Evolutionary conservation across 495 filamentous ascomycete species (phyloP).

Genomic region (Annulohypoxylon moriforme): DNA sequence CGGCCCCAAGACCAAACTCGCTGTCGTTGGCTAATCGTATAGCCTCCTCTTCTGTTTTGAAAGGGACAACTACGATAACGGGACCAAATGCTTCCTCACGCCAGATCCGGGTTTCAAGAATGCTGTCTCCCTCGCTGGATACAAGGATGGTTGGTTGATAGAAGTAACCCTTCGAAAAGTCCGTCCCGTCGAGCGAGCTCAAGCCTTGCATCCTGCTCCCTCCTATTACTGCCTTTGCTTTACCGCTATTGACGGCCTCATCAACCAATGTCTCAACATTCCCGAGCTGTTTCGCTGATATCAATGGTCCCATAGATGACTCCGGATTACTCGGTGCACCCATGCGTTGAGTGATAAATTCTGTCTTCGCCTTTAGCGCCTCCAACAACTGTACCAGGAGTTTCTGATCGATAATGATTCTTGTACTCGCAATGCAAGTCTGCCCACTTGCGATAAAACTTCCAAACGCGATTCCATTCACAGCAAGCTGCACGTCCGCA

Average conservation of each 20-base stretch:
- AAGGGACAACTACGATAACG: slow-evolving; percentile 60
- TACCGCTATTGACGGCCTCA: slow-evolving; percentile 47
- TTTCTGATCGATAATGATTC: slow-evolving; percentile 64
- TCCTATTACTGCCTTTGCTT: slow-evolving; percentile 51
- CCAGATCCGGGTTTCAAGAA: slow-evolving; percentile 49
- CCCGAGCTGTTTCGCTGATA: slow-evolving; percentile 52
- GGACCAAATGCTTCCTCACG: slow-evolving; percentile 64
- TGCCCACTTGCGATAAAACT: slow-evolving; percentile 70
- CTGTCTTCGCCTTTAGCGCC: slow-evolving; percentile 51
- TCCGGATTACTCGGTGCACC: slow-evolving; percentile 61
- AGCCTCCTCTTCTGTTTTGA: slow-evolving; percentile 61
- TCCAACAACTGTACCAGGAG: slow-evolving; percentile 56
- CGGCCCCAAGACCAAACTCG: slow-evolving; percentile 64
- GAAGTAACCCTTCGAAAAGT: slow-evolving; percentile 65
- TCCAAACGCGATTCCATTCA: slow-evolving; percentile 69
- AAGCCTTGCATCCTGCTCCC: slow-evolving; percentile 48
- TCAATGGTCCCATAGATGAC: slow-evolving; percentile 60
- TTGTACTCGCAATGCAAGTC: slow-evolving; percentile 70
- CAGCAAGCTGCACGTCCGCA: slow-evolving; percentile 62
- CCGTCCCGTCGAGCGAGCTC: slow-evolving; percentile 48
- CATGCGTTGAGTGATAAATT: slow-evolving; percentile 57
- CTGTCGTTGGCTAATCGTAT: slow-evolving; percentile 61
- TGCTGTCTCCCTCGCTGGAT: slow-evolving; percentile 29
- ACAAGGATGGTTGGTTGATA: slow-evolving; percentile 68
- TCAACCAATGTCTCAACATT: slow-evolving; percentile 54